A percentile compares a stretch with the other conserved stretches of the same genome.
These are phyloP conservation scores for Baorangia bicolor DNA, from an alignment of 768 basidiomycete genomes.

Conservation along the genomic window DNA sequence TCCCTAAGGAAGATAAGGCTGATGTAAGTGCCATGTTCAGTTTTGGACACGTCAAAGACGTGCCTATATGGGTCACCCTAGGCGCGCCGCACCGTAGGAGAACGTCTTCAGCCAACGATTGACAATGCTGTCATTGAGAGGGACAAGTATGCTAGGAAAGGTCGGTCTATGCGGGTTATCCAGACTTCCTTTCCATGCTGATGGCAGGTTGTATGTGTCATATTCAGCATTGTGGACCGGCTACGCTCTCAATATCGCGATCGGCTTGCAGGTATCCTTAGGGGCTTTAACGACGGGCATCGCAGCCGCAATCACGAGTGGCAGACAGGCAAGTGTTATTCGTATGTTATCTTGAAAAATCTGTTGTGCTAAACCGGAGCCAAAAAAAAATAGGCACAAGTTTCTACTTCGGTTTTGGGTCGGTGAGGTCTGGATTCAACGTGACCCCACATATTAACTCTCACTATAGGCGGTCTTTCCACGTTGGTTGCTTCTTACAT, in stretches of 20 bases:
- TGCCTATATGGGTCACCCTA: not conserved
- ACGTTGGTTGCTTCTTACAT: slow-evolving; percentile 73
- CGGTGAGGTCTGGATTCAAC: slow-evolving; percentile 2
- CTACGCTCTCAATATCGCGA: slow-evolving; percentile 46
- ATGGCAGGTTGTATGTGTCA: not conserved
- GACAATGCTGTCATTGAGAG: slow-evolving; percentile 45
- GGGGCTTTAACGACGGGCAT: slow-evolving; percentile 69
- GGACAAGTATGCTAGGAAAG: slow-evolving; percentile 47
- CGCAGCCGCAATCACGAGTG: slow-evolving; percentile 45
- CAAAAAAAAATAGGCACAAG: slow-evolving; percentile 33
- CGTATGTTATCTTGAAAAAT: too few relatives aligned
- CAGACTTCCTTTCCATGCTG: slow-evolving; percentile 3
- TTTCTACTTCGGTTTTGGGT: slow-evolving; percentile 43
- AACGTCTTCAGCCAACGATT: slow-evolving; percentile 57
- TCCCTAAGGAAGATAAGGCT: slow-evolving; percentile 23
- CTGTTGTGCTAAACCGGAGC: not conserved
- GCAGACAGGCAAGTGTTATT: slow-evolving; percentile 38
- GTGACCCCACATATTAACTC: not conserved
- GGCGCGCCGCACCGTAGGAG: slow-evolving; percentile 41
- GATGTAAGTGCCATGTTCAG: slow-evolving; percentile 11
- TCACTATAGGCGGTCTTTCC: slow-evolving; percentile 52
- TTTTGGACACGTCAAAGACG: not conserved
- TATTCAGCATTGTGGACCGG: slow-evolving; percentile 32
- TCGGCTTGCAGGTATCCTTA: slow-evolving; percentile 60
- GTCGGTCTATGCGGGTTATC: slow-evolving; percentile 20